phyloP scores from a whole-genome alignment of 78 protist species.

The Dictyostelium purpureum region DNA sequence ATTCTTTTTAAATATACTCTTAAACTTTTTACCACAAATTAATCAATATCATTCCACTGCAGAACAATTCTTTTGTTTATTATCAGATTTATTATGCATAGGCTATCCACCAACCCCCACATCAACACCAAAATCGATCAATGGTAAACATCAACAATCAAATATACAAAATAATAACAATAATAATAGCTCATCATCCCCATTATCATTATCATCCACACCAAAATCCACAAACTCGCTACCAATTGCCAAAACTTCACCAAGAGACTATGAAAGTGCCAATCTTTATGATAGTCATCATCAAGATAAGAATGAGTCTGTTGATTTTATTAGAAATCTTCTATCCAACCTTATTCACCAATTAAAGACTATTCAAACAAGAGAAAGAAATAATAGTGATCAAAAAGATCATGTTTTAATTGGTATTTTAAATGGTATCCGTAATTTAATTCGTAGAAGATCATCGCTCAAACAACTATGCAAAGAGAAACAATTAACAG shows the following conservation, averaged over 20 bases:
- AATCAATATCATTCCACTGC: constrained; percentile 59
- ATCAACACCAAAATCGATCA: background rate
- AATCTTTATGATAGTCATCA: constrained; percentile 1
- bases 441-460: constrained; percentile 49
- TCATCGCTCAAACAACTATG: constrained; percentile 40
- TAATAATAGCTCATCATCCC: background rate
- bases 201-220: background rate
- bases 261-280: background rate
- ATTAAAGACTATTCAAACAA: constrained; percentile 1
- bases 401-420: constrained; percentile 56
- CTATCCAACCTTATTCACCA: constrained; percentile 11
- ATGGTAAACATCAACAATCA: background rate
- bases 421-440: constrained; percentile 56
- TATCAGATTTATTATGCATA: constrained; percentile 40
- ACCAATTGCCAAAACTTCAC: background rate
- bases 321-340: constrained; percentile 23
- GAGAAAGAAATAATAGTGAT: background rate
- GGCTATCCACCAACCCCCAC: constrained; percentile 37
- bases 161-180: no score
- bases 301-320: constrained; percentile 5
- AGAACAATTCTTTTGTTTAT: constrained; percentile 71
- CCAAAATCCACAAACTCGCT: background rate
- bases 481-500: constrained; percentile 16
- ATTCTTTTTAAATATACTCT: constrained; percentile 29
- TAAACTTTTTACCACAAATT: constrained; percentile 61